Base-by-base conservation (phyloP, 2,329 filamentous ascomycete genomes). In the Chaetomiaceae sp. region DNA sequence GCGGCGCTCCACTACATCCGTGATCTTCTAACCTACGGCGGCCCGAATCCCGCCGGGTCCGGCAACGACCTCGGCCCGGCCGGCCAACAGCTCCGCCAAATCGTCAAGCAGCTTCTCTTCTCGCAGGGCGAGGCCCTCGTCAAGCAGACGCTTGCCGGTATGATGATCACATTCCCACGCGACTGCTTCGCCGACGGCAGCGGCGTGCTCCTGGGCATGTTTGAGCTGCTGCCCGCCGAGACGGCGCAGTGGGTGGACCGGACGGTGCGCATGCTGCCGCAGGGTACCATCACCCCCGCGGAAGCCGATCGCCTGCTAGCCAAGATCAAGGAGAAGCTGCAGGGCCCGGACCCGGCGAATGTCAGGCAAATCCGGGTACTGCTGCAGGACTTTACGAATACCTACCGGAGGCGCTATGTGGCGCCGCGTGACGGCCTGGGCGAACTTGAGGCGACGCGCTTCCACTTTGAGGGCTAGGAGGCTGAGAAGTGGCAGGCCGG, bases 121-220 rank as follows among this genome's bases (percentile, higher is more conserved):
- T 73, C 77, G 1, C 84, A 90, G 58, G 90, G 94, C 33, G 85
- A 90, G 64, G 74, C 83, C 51, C 76, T 99, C 25, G 85, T 94
- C 7, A 92, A 96, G 71, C 87, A 91, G 58, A 85, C 95, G 53
- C 79, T 99, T 74, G 94, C 91, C 1, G 94, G 94, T 55, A 95
- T 99, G 91, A 97, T 99, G 92, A 96, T 96, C 68, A 95, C 87
- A 0, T 99, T 99, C 73, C 95, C 94, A 0, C 83, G 89, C 38
- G 94, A 97, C 69, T 96, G 91, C 72, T 95, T 97, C 66, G 86
- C 91, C 0, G 94, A 99, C 66, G 91, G 90, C 14, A 96, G 90
- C 44, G 91, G 90, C 4, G 89, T 96, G n/a, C 73, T 99, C 48
- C 82, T 99, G 55, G 85, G 86, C 3, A 77, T 97, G 59, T 96